Evolutionary conservation across 2,329 filamentous ascomycete genomes (phyloP).

Genomic region (Epichloe sibirici): DNA sequence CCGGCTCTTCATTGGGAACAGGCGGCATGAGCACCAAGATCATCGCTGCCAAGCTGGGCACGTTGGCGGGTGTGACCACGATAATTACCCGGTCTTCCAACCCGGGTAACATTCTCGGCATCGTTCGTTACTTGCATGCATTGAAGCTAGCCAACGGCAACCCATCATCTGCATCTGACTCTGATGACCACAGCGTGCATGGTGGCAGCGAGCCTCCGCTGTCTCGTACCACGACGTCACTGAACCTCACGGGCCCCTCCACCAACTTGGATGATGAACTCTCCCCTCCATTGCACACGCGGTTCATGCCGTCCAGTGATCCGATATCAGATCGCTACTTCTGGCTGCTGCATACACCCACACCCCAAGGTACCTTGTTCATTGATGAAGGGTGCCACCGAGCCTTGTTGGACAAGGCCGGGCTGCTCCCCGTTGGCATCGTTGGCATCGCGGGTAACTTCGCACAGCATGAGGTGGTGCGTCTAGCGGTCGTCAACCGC

Average conservation of each 20-base stretch:
- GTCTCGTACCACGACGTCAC: conserved; percentile 29
- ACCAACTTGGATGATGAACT: conserved; percentile 13
- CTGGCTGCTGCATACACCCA: conserved; percentile 89
- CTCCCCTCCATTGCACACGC: conserved; percentile 61
- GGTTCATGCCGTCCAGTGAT: conserved; percentile 73
- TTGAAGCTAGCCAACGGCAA: conserved; percentile 5
- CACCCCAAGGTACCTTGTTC: conserved; percentile 80
- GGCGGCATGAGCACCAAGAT: conserved; percentile 98
- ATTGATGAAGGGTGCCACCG: conserved; percentile 83
- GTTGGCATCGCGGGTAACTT: conserved; percentile 83
- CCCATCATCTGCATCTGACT: conserved; percentile 4
- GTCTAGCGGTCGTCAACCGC: conserved; percentile 66
- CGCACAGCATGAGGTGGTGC: conserved; percentile 83
- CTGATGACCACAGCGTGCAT: conserved; percentile 12
- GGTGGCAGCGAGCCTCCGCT: conserved; percentile 13
- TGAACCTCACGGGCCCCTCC: conserved; percentile 20
- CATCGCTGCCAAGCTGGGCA: conserved; percentile 80
- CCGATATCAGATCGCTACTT: conserved; percentile 91
- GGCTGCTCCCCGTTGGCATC: conserved; percentile 81
- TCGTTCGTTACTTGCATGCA: conserved; percentile 66
- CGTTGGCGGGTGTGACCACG: conserved; percentile 88
- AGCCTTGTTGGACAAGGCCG: conserved; percentile 72
- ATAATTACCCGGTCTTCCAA: conserved; percentile 91
- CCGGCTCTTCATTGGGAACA: conserved; percentile 79
- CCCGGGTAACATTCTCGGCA: conserved; percentile 80